phyloP scores from a whole-genome alignment of 495 filamentous ascomycete genomes.

The Pseudoneurospora amorphoporcata region DNA sequence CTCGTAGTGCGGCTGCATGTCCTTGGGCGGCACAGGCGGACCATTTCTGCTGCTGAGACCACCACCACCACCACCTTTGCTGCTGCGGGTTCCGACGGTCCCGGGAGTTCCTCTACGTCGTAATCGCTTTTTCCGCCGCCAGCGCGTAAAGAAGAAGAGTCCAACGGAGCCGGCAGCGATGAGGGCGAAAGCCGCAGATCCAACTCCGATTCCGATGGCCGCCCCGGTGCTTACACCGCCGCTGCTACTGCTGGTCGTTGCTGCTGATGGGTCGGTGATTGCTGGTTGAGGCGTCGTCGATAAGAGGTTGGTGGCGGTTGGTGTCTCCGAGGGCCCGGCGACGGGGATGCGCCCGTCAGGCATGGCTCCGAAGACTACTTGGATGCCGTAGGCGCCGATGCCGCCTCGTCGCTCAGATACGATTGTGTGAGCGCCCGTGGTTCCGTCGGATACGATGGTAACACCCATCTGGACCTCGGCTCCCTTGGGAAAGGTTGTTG shows the following conservation, averaged over 20 bases:
- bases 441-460: conserved; percentile 10
- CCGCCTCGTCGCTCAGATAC: conserved; percentile 8
- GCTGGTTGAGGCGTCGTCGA: neutral
- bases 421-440: conserved; percentile 1
- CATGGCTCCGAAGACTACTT: conserved; percentile 13
- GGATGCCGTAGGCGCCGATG: conserved; percentile 17
- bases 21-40: conserved; percentile 20
- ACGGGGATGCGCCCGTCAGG: neutral
- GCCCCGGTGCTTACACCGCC: conserved; percentile 15
- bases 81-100: neutral
- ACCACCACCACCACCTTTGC: neutral
- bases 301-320: neutral
- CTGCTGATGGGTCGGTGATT: neutral
- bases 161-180: conserved; percentile 7
- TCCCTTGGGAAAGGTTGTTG: conserved; percentile 5
- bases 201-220: conserved; percentile 20
- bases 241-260: neutral
- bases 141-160: conserved; percentile 14
- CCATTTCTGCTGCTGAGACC: neutral
- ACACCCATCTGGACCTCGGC: conserved; percentile 8
- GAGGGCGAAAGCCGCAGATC: conserved; percentile 13
- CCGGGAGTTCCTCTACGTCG: neutral
- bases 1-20: conserved; percentile 12
- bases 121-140: conserved; percentile 7
- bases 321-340: neutral